A percentile compares a stretch with the other conserved stretches of the same genome.
phyloP scores from a whole-genome alignment of 768 basidiomycete species.

The Phylloporus rhodoxanthus region DNA sequence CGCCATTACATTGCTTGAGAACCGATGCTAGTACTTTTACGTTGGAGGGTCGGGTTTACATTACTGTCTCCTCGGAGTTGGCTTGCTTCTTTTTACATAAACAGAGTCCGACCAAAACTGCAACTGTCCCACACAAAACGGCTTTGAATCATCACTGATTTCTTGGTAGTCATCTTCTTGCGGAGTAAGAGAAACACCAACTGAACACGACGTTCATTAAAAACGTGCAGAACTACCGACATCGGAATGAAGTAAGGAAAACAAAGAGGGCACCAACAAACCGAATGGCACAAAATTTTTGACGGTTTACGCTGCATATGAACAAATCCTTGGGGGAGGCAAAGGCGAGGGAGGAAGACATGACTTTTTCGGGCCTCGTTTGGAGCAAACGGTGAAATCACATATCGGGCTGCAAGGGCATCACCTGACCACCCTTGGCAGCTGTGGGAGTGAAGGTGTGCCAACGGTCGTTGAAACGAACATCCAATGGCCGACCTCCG shows the following conservation, averaged over 20 bases:
- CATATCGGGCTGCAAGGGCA: constrained; percentile 57
- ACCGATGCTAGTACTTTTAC: no score
- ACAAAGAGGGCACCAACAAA: background rate
- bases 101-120: no score
- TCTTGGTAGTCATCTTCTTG: no score
- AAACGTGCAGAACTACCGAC: constrained; percentile 1
- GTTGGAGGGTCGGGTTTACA: no score
- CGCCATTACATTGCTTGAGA: no score
- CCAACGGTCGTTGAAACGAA: constrained; percentile 94
- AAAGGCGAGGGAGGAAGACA: background rate
- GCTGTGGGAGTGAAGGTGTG: constrained; percentile 87
- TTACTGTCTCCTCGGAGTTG: no score
- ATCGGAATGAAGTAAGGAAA: background rate
- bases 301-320: background rate
- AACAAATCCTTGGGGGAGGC: background rate
- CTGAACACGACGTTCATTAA: background rate
- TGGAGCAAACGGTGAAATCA: constrained; percentile 4
- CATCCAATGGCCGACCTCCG: constrained; percentile 83
- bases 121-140: no score
- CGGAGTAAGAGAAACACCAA: background rate
- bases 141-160: no score
- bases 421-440: constrained; percentile 78
- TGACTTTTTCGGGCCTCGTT: background rate
- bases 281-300: background rate
- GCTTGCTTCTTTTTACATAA: no score